Evolutionary conservation across 352 stramenopile species (phyloP).

Genomic region (Phytophthora rubi): DNA sequence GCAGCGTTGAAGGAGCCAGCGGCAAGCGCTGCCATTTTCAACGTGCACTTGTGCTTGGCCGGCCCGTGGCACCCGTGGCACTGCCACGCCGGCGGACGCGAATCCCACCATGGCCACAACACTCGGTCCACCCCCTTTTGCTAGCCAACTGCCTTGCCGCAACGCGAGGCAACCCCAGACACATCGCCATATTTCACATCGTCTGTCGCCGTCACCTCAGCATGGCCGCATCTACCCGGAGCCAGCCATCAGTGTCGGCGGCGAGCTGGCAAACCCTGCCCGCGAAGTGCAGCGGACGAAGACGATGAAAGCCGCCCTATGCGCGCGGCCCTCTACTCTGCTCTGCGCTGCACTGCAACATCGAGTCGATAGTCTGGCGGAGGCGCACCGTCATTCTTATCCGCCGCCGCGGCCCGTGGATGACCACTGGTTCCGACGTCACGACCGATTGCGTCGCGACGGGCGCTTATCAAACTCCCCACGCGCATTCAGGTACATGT

Average conservation of each 20-base stretch:
- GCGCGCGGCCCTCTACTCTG: not conserved
- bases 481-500: constrained; percentile 15
- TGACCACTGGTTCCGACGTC: constrained; percentile 3
- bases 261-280: not conserved
- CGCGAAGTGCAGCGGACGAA: constrained; percentile 3
- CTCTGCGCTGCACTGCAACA: no score
- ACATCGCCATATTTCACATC: constrained; percentile 25
- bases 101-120: constrained; percentile 20
- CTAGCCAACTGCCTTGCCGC: not conserved
- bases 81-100: constrained; percentile 10
- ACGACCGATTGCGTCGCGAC: constrained; percentile 21
- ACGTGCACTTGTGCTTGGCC: constrained; percentile 8
- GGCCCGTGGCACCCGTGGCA: not conserved
- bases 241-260: not conserved
- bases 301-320: not conserved
- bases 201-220: constrained; percentile 25
- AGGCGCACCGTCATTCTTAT: not conserved
- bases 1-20: constrained; percentile 21
- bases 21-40: constrained; percentile 17
- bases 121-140: constrained; percentile 13
- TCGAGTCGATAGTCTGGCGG: not conserved
- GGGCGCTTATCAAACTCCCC: constrained; percentile 16
- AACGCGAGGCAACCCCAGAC: not conserved
- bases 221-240: not conserved
- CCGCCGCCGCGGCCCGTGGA: not conserved